phyloP scores from a whole-genome alignment of 345 rosid genomes.

The Melaleuca quinquenervia region DNA sequence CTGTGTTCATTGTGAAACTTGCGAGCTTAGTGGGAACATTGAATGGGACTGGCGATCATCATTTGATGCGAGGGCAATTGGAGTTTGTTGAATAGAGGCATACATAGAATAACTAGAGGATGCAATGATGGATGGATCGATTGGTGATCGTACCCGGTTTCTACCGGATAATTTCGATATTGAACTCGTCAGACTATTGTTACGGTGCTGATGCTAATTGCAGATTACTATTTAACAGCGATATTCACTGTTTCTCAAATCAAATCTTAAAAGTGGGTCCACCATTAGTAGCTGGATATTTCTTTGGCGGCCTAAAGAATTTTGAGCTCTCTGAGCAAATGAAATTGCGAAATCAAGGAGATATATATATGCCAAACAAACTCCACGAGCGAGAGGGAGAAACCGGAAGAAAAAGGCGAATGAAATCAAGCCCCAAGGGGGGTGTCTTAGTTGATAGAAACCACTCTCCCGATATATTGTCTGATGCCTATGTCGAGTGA shows the following conservation, averaged over 20 bases:
- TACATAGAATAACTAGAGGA: neutral
- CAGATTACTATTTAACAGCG: neutral
- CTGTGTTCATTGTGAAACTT: neutral
- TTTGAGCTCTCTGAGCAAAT: neutral
- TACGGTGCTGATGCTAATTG: neutral
- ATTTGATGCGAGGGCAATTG: neutral
- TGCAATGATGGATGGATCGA: neutral
- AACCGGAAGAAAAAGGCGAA: neutral
- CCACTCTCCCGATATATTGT: neutral
- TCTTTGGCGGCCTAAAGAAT: neutral
- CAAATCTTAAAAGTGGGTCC: neutral
- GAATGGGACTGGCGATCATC: neutral
- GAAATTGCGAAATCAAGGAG: neutral
- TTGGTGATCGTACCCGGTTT: neutral
- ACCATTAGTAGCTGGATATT: neutral
- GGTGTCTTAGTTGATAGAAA: neutral
- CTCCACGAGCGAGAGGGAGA: neutral
- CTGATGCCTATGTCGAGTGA: neutral
- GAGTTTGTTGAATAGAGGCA: neutral
- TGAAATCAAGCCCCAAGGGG: neutral
- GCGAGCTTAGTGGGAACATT: neutral
- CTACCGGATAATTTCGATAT: neutral
- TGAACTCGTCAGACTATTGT: neutral
- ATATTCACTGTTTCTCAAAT: neutral
- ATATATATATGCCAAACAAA: neutral